Evolutionary conservation across 2,329 filamentous ascomycete species (phyloP).

Genomic region (Aureobasidium uvarum): DNA sequence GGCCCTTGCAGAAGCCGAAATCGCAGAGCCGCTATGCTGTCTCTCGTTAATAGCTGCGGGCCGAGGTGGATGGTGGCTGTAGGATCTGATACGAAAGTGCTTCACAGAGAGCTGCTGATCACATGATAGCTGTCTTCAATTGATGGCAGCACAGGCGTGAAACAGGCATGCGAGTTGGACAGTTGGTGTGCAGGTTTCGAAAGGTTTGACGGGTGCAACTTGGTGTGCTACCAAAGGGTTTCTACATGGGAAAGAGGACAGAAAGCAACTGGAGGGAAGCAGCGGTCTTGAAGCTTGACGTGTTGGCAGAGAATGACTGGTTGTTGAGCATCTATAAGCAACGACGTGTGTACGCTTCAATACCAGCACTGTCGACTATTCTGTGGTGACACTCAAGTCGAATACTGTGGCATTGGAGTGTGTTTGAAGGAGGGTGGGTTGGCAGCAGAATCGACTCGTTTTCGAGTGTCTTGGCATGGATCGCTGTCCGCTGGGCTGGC

Average conservation of each 20-base stretch:
- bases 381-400: too few relatives aligned
- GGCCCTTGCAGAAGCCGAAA: not conserved
- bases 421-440: not conserved
- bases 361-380: not conserved
- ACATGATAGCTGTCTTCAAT: not conserved
- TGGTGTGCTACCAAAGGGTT: not conserved
- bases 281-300: conserved; percentile 3
- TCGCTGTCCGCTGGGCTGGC: not conserved
- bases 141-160: not conserved
- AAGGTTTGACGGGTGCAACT: not conserved
- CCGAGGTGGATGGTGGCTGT: conserved; percentile 9
- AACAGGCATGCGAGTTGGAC: not conserved
- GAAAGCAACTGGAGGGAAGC: not conserved
- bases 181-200: not conserved
- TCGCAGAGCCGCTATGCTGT: conserved; percentile 10
- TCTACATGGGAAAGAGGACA: conserved; percentile 6
- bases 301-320: not conserved
- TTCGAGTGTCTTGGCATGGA: not conserved
- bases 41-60: conserved; percentile 1
- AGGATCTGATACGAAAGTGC: conserved; percentile 3
- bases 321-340: not conserved
- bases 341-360: not conserved
- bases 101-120: not conserved
- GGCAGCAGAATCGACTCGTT: conserved; percentile 1
- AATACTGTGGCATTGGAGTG: not conserved